phyloP scores from a whole-genome alignment of 129 eudicot genomes.

The Centella asiatica region DNA sequence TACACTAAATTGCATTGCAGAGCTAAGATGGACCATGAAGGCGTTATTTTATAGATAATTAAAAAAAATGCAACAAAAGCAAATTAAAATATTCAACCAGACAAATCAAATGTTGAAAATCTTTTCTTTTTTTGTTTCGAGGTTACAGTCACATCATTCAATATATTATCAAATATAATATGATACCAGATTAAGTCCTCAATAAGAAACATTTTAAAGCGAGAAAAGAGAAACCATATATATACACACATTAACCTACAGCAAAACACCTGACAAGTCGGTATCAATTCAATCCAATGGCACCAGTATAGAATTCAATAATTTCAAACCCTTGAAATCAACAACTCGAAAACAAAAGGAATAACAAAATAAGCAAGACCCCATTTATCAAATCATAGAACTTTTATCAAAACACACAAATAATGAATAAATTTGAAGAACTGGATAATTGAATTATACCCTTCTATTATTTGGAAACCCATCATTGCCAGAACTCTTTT shows the following conservation, averaged over 20 bases:
- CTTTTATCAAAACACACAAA: neutral
- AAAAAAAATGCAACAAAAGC: too few relatives aligned
- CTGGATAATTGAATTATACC: slow-evolving; percentile 33
- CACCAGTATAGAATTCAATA: neutral
- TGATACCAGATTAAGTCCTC: neutral
- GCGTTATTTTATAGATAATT: too few relatives aligned
- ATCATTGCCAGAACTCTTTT: slow-evolving; percentile 41
- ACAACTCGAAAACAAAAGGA: too few relatives aligned
- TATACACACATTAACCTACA: neutral
- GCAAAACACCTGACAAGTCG: neutral
- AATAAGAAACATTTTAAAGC: neutral
- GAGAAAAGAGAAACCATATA: neutral
- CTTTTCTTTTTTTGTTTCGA: too few relatives aligned
- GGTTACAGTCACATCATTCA: too few relatives aligned
- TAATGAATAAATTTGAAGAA: neutral
- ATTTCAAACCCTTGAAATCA: neutral
- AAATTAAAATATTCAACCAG: too few relatives aligned
- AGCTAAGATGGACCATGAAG: too few relatives aligned
- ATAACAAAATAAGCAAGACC: neutral
- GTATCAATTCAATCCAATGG: neutral
- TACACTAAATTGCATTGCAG: too few relatives aligned
- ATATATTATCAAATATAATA: too few relatives aligned
- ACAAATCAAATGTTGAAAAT: too few relatives aligned
- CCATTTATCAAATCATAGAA: neutral
- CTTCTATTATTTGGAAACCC: slow-evolving; percentile 57